A percentile compares a stretch with the other conserved stretches of the same genome.
phyloP scores from a whole-genome alignment of 345 rosid species.

The Punica granatum region DNA sequence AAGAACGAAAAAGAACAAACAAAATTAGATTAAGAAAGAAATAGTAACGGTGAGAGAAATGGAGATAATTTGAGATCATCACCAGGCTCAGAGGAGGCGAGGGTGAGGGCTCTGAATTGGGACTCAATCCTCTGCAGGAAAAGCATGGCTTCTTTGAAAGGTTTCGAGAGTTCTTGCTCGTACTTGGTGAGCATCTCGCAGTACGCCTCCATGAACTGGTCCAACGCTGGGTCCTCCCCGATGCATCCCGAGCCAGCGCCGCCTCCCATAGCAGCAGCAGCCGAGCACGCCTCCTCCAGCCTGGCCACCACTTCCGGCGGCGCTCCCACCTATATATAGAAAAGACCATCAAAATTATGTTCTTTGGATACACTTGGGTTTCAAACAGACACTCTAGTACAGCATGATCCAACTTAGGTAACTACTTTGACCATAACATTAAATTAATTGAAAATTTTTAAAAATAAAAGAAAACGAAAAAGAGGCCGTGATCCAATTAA shows the following conservation, averaged over 20 bases:
- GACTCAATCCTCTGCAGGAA: constrained; percentile 74
- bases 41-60: background rate
- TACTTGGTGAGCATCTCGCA: constrained; percentile 96
- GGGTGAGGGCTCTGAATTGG: constrained; percentile 75
- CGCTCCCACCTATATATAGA: constrained; percentile 67
- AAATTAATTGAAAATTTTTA: no score
- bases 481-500: no score
- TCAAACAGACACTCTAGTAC: no score
- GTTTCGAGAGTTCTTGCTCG: constrained; percentile 92
- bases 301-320: constrained; percentile 80
- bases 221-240: constrained; percentile 94
- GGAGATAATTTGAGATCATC: constrained; percentile 14
- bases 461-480: no score
- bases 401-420: no score
- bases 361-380: no score
- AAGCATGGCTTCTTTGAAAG: constrained; percentile 90
- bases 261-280: constrained; percentile 44
- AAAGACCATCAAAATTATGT: no score
- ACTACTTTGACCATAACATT: no score
- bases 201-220: constrained; percentile 99
- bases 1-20: background rate
- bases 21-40: no score
- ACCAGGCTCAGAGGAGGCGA: constrained; percentile 48
- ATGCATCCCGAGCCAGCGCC: constrained; percentile 23
- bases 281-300: constrained; percentile 71